phyloP scores from a whole-genome alignment of 805 yeast species.

The Pichia occidentalis region DNA sequence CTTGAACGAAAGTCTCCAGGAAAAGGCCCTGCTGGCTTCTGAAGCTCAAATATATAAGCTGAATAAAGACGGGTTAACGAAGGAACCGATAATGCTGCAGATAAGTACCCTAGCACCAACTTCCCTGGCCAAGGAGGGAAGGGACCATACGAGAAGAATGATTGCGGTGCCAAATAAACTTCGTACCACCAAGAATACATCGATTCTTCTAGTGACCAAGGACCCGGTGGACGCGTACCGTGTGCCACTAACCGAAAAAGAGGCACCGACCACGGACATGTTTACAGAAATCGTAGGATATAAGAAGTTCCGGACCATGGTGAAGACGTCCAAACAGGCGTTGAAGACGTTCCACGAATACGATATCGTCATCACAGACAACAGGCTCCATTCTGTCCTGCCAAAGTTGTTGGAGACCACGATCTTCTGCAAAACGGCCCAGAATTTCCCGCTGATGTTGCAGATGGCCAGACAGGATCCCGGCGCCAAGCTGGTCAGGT shows the following conservation, averaged over 20 bases:
- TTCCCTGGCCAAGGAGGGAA: constrained; percentile 35
- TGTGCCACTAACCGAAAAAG: constrained; percentile 40
- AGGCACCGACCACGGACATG: constrained; percentile 50
- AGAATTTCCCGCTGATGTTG: constrained; percentile 61
- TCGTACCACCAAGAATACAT: constrained; percentile 40
- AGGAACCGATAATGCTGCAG: constrained; percentile 35
- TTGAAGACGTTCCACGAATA: constrained; percentile 49
- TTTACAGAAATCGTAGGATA: constrained; percentile 58
- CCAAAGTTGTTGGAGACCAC: constrained; percentile 50
- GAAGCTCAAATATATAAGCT: constrained; percentile 30
- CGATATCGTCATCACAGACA: constrained; percentile 65
- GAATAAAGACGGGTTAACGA: constrained; percentile 16
- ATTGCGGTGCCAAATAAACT: constrained; percentile 51
- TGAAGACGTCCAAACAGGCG: constrained; percentile 38
- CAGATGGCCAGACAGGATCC: constrained; percentile 46
- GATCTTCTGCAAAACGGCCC: constrained; percentile 55
- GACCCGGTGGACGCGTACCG: constrained; percentile 62
- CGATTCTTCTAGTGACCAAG: constrained; percentile 60
- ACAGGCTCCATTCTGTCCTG: constrained; percentile 54
- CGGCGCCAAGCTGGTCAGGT: constrained; percentile 26
- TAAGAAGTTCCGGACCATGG: constrained; percentile 45
- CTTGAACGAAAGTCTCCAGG: constrained; percentile 14
- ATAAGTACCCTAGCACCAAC: constrained; percentile 44
- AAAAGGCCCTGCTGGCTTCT: constrained; percentile 22
- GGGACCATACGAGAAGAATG: constrained; percentile 51